phyloP scores from a whole-genome alignment of 2,329 filamentous ascomycete genomes.

The Neofusicoccum sp. region DNA sequence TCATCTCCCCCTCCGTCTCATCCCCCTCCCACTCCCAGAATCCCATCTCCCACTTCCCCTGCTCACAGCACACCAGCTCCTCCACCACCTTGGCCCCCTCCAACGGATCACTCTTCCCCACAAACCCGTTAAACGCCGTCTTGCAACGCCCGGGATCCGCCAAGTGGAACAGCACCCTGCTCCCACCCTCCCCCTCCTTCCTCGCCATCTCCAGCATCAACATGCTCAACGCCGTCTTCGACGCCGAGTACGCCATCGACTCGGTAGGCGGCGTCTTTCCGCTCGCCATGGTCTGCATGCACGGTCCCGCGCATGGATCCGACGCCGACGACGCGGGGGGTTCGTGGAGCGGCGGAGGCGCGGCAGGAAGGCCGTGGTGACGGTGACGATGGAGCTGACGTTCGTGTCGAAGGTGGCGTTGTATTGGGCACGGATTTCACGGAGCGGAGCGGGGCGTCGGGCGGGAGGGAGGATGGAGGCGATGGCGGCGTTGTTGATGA shows the following conservation, averaged over 20 bases:
- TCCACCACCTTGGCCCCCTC: slow-evolving; percentile 27
- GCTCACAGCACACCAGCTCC: slow-evolving; percentile 25
- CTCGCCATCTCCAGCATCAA: slow-evolving; percentile 29
- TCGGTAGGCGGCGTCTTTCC: slow-evolving; percentile 34
- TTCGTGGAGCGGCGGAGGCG: slow-evolving; percentile 29
- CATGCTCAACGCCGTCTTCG: slow-evolving; percentile 29
- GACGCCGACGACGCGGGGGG: slow-evolving; percentile 31
- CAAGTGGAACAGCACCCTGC: slow-evolving; percentile 23
- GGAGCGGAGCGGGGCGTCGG: no score
- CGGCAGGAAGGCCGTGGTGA: slow-evolving; percentile 35
- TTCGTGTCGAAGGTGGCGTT: slow-evolving; percentile 44
- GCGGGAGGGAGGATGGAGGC: no score
- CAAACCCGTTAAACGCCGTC: slow-evolving; percentile 31
- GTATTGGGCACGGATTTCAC: slow-evolving; percentile 25
- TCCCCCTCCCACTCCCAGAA: slow-evolving; percentile 26
- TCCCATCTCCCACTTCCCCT: slow-evolving; percentile 23
- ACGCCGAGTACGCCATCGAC: slow-evolving; percentile 29
- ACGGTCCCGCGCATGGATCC: slow-evolving; percentile 38
- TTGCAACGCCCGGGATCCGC: slow-evolving; percentile 29
- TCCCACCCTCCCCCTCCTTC: neutral
- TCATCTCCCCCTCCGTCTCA: slow-evolving; percentile 22
- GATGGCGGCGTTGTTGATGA: no score
- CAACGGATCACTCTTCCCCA: slow-evolving; percentile 29
- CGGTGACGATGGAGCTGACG: slow-evolving; percentile 45
- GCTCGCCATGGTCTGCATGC: slow-evolving; percentile 26